A percentile compares a stretch with the other conserved stretches of the same genome.
Evolutionary conservation across 176 grass and related monocot genomes (phyloP).

Genomic region (Eragrostis curvula): DNA sequence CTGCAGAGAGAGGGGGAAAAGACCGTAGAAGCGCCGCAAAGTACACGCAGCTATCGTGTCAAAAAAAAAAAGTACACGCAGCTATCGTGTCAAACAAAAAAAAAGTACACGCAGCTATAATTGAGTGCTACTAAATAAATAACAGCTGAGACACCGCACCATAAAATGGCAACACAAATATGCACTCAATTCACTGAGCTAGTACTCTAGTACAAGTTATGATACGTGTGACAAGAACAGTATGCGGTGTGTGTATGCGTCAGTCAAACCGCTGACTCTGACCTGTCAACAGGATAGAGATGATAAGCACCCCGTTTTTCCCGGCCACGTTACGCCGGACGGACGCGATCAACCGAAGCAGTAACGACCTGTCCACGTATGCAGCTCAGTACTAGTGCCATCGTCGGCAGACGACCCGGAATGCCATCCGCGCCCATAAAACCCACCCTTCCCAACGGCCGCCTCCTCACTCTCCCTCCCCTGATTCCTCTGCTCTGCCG

Average conservation of each 20-base stretch:
- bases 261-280: not conserved
- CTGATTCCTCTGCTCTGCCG: not conserved
- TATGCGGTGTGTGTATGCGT: not conserved
- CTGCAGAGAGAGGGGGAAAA: not conserved
- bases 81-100: no score
- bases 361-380: not conserved
- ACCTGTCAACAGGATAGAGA: not conserved
- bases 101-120: not conserved
- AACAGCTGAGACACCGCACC: not conserved
- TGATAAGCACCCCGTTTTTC: not conserved
- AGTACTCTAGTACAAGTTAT: no score
- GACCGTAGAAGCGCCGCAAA: not conserved
- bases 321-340: not conserved
- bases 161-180: not conserved
- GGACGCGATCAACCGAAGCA: not conserved
- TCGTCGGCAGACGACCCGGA: conserved; percentile 30
- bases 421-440: not conserved
- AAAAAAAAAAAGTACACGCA: no score
- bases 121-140: not conserved
- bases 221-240: not conserved
- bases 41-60: not conserved
- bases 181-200: not conserved
- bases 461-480: not conserved
- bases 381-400: not conserved
- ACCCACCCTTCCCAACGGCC: conserved; percentile 13